Percentiles rank a stretch among this genome's conserved stretches.
phyloP scores from a whole-genome alignment of 83 land plant species.

The Picea abies region DNA sequence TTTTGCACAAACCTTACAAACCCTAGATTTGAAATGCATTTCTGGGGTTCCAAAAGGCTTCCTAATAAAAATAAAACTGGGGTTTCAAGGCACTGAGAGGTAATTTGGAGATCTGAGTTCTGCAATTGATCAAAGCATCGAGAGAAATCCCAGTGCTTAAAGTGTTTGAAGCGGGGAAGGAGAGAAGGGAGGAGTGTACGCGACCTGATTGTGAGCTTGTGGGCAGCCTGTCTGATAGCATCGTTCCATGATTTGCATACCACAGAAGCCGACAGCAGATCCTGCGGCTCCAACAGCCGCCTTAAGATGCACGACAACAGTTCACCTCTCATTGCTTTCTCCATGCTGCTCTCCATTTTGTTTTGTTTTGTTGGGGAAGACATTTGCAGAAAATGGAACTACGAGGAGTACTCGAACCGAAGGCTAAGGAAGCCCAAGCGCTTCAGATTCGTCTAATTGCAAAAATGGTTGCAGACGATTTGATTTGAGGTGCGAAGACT shows the following conservation, averaged over 20 bases:
- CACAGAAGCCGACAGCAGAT: conserved; percentile 32
- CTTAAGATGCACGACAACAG: conserved; percentile 28
- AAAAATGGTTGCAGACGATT: too few species aligned
- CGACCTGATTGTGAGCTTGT: conserved; percentile 23
- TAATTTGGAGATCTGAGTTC: conserved; percentile 25
- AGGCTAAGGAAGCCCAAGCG: too few species aligned
- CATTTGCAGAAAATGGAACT: too few species aligned
- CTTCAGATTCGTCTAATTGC: too few species aligned
- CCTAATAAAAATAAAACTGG: conserved; percentile 21
- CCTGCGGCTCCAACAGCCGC: conserved; percentile 11
- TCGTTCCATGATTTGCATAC: conserved; percentile 47
- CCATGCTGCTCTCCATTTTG: conserved; percentile 23
- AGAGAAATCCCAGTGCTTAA: conserved; percentile 20
- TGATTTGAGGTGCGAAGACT: too few species aligned
- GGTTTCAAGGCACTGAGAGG: conserved; percentile 11
- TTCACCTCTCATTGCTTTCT: conserved; percentile 24
- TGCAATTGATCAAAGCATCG: conserved; percentile 25
- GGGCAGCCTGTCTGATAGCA: conserved; percentile 19
- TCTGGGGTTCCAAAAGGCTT: conserved; percentile 21
- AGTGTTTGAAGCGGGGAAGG: conserved; percentile 19
- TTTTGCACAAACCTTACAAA: conserved; percentile 21
- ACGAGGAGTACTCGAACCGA: too few species aligned
- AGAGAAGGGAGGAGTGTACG: conserved; percentile 15
- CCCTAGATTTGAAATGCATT: conserved; percentile 32
- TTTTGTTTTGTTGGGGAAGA: not conserved